Conservation (phyloP, 177 flowering plant species). For the Vitis hybrid region DNA sequence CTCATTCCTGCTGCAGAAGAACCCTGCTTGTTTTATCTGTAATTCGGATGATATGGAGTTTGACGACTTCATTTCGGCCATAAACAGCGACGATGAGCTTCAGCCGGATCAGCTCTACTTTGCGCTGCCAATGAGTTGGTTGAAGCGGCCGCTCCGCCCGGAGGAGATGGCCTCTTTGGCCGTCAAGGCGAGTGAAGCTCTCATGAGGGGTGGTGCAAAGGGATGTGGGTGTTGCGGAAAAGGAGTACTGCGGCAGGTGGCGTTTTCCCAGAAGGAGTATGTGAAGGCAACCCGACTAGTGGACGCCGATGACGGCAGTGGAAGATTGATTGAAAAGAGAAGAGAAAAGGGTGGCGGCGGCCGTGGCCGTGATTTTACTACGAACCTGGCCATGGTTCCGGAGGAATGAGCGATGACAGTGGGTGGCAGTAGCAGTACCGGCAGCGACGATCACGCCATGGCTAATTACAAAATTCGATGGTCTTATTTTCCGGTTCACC, state of each 20-base stretch:
- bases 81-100: constrained; percentile 52
- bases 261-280: not conserved
- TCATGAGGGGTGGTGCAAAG: constrained; percentile 22
- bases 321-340: constrained; percentile 8
- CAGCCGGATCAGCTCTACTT: constrained; percentile 66
- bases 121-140: constrained; percentile 46
- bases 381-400: constrained; percentile 14
- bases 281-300: not conserved
- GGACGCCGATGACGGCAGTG: constrained; percentile 6
- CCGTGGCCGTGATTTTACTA: constrained; percentile 14
- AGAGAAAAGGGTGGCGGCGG: constrained; percentile 8
- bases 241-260: not conserved
- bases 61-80: constrained; percentile 44
- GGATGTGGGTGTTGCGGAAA: constrained; percentile 16
- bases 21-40: constrained; percentile 55
- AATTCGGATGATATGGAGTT: constrained; percentile 77
- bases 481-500: too few species aligned
- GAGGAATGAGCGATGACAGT: not conserved
- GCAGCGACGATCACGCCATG: too few species aligned
- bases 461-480: too few species aligned
- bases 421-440: too few species aligned
- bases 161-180: constrained; percentile 79
- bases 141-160: constrained; percentile 37
- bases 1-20: constrained; percentile 39
- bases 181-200: constrained; percentile 64